Evolutionary conservation across 129 eudicot genomes (phyloP), one percentile per base, ranked within the genome.

Genomic region (Heracleum sosnowskyi): DNA sequence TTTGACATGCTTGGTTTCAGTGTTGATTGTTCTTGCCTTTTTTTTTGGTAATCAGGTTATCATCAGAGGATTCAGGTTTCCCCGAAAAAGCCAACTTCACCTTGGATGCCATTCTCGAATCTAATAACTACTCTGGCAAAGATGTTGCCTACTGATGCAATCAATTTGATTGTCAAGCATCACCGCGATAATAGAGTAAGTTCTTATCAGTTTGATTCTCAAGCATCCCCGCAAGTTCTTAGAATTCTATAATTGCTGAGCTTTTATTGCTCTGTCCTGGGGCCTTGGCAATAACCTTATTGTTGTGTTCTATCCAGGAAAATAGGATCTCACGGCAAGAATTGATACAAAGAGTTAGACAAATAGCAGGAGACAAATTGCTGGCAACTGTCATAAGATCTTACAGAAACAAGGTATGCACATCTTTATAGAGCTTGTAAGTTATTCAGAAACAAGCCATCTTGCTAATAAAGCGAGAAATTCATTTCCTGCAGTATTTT

Each of bases 51-150:
- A n/a, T 35, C 68, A 86, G 86, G 83, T 44, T 35, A 31, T 75
- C 79, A 78, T 69, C 34, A 17, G 44, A 74, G 22, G 44, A 74
- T 77, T 49, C 75, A 76, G 72, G 73, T 29, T 76, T 78, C 77
- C 35, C 20, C 62, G 3, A 76, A 18, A 79, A 81, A 71, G 68
- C 97, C 97, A 0, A 84, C 79, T 47, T 91, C 97, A 31, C 91
- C 90, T 20, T 87, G 96, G 97, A 87, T 93, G 82, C 91, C 98
- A 0, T 89, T 93, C 69, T 80, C 93, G 18, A 75, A 83, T 29
- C 89, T 93, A 29, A 91, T 93, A 29, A 74, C 85, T 22, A 85
- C 62, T 3, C 87, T 93, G 26, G 84, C 96, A 11, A 91, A 86
- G 88, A 60, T 84, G 69, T 83, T 93, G 73, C 91, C 95, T 44